Percentiles rank a stretch among this genome's conserved stretches.
phyloP scores from a whole-genome alignment of 495 filamentous ascomycete species.

The Aspergillus steynii region DNA sequence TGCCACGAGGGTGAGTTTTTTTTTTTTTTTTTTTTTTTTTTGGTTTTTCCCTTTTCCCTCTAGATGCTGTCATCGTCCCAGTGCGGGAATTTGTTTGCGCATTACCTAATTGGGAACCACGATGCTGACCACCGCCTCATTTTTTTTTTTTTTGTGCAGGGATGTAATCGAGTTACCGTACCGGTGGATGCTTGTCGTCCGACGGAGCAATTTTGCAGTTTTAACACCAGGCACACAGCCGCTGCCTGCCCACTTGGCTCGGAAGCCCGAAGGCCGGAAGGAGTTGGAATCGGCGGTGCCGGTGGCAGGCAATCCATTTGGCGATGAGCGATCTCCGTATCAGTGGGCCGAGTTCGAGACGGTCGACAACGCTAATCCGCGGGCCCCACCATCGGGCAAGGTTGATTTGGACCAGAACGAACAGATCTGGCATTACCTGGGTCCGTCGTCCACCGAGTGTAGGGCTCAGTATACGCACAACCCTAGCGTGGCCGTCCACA shows the following conservation, averaged over 20 bases:
- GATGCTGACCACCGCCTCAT: slow-evolving; percentile 13
- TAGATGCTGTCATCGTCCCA: slow-evolving; percentile 26
- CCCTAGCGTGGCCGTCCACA: slow-evolving; percentile 56
- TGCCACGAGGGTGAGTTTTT: slow-evolving; percentile 79
- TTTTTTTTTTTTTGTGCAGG: slow-evolving; percentile 23
- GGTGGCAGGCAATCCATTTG: slow-evolving; percentile 58
- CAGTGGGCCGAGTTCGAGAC: slow-evolving; percentile 85
- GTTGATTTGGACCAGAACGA: slow-evolving; percentile 68
- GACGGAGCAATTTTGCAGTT: slow-evolving; percentile 51
- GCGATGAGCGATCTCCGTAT: slow-evolving; percentile 54
- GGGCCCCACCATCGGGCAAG: slow-evolving; percentile 53
- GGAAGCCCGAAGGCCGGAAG: slow-evolving; percentile 47
- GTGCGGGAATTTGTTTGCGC: slow-evolving; percentile 15
- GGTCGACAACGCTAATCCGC: slow-evolving; percentile 42
- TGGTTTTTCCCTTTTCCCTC: neutral
- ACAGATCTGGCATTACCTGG: slow-evolving; percentile 89
- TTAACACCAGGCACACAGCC: slow-evolving; percentile 57
- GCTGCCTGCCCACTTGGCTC: slow-evolving; percentile 57
- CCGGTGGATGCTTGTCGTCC: slow-evolving; percentile 55
- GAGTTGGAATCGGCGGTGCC: slow-evolving; percentile 53
- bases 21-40: slow-evolving; percentile 16
- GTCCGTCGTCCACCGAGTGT: slow-evolving; percentile 83
- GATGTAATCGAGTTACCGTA: slow-evolving; percentile 56
- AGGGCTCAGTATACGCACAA: slow-evolving; percentile 91
- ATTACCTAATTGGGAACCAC: slow-evolving; percentile 17